These are phyloP conservation scores for Botryotinia convoluta DNA, from an alignment of 2,329 filamentous ascomycete species.

Conservation along the genomic window DNA sequence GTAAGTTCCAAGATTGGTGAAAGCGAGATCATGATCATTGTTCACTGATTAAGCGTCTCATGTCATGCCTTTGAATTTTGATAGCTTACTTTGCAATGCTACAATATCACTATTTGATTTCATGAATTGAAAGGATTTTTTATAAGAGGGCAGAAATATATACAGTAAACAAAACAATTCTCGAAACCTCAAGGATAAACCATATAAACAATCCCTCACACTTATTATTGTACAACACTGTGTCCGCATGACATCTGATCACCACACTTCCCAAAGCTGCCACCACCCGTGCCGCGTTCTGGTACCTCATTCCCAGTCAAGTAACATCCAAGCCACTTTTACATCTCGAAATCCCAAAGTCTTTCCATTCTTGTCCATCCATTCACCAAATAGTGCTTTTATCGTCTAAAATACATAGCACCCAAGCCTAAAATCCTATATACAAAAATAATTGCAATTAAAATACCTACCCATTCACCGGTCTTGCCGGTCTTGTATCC, in stretches of 20 bases:
- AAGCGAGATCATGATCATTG: neutral
- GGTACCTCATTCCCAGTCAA: neutral
- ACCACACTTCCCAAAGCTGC: constrained; percentile 5
- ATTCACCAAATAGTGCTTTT: neutral
- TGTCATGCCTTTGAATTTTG: neutral
- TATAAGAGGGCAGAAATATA: neutral
- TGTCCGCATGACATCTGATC: neutral
- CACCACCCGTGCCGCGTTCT: neutral
- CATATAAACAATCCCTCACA: constrained; percentile 2
- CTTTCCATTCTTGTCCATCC: neutral
- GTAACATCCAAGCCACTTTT: neutral
- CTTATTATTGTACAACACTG: neutral
- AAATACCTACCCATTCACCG: constrained; percentile 72
- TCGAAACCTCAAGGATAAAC: neutral
- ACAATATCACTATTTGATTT: neutral
- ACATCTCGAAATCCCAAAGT: neutral
- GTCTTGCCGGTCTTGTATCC: constrained; percentile 63
- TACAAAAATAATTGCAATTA: constrained; percentile 71
- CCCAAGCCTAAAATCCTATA: constrained; percentile 69
- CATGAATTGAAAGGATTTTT: neutral
- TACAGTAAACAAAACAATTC: neutral
- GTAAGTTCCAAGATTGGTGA: neutral
- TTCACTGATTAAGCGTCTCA: neutral
- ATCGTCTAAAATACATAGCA: constrained; percentile 46
- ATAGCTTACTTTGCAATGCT: too few relatives aligned